Evolutionary conservation across 2,329 filamentous ascomycete species (phyloP).

Genomic region (Fusarium clavum): DNA sequence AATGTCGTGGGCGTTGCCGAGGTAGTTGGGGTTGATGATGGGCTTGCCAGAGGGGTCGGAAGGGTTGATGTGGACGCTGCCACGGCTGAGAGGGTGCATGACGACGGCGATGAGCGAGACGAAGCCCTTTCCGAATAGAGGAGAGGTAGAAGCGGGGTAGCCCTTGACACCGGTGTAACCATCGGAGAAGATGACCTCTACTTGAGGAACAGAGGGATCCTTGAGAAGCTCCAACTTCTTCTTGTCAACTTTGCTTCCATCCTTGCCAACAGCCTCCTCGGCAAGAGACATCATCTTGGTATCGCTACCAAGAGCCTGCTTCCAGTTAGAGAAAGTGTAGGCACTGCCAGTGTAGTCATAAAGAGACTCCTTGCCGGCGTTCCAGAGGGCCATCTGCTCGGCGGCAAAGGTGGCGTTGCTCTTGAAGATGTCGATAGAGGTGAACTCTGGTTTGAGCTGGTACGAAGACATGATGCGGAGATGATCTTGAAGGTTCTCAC

Average conservation of each 20-base stretch:
- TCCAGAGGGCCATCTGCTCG: slow-evolving; percentile 36
- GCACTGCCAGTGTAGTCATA: slow-evolving; percentile 41
- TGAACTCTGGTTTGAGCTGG: slow-evolving; percentile 42
- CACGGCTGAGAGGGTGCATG: slow-evolving; percentile 66
- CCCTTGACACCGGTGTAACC: slow-evolving; percentile 49
- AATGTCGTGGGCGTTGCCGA: slow-evolving; percentile 46
- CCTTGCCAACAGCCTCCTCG: slow-evolving; percentile 43
- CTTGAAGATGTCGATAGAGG: slow-evolving; percentile 35
- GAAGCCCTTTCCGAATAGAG: slow-evolving; percentile 46
- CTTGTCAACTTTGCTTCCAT: slow-evolving; percentile 49
- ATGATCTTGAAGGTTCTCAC: slow-evolving; percentile 53
- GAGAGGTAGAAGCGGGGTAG: slow-evolving; percentile 43
- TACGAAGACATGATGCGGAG: slow-evolving; percentile 51
- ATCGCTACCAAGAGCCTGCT: slow-evolving; percentile 35
- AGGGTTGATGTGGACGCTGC: slow-evolving; percentile 41
- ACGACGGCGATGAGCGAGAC: slow-evolving; percentile 66
- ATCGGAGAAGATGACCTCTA: slow-evolving; percentile 48
- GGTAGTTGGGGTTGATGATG: slow-evolving; percentile 42
- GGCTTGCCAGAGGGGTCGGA: slow-evolving; percentile 33
- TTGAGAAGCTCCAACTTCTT: slow-evolving; percentile 56
- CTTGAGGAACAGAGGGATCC: slow-evolving; percentile 42
- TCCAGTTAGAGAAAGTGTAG: slow-evolving; percentile 38
- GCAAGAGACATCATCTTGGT: slow-evolving; percentile 23
- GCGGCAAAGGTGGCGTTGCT: slow-evolving; percentile 34
- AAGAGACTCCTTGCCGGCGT: slow-evolving; percentile 29